Conservation (phyloP, 2,329 filamentous ascomycete genomes). For the Colletotrichum sp. region DNA sequence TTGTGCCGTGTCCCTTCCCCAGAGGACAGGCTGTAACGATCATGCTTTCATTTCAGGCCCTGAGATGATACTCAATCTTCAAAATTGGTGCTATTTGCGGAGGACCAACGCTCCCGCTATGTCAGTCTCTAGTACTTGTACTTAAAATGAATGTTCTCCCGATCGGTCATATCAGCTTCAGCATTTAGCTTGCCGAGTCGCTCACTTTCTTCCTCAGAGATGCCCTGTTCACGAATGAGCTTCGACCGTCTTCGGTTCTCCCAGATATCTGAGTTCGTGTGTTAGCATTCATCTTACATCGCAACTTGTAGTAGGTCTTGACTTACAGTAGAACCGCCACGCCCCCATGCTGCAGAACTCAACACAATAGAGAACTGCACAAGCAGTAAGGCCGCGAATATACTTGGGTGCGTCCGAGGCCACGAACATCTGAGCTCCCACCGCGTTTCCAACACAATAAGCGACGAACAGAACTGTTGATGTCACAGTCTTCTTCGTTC, state of each 20-base stretch:
- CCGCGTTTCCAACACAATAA: constrained; percentile 26
- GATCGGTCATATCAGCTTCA: constrained; percentile 28
- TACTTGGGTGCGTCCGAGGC: constrained; percentile 23
- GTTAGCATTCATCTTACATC: not conserved
- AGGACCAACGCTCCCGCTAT: not conserved
- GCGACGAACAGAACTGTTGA: constrained; percentile 27
- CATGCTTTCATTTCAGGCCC: not conserved
- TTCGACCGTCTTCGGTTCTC: not conserved
- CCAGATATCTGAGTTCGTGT: not conserved
- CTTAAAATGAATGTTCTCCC: constrained; percentile 28
- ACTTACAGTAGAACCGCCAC: constrained; percentile 31
- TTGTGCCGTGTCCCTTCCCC: not conserved
- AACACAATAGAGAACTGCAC: constrained; percentile 27
- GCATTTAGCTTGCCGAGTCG: constrained; percentile 28
- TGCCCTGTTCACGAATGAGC: not conserved
- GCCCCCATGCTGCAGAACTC: constrained; percentile 27
- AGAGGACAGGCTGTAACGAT: not conserved
- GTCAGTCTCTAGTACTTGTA: constrained; percentile 19
- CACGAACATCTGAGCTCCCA: constrained; percentile 23
- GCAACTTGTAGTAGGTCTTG: not conserved
- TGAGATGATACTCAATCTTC: not conserved
- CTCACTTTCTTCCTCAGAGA: constrained; percentile 26
- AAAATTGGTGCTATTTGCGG: not conserved
- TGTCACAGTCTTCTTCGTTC: constrained; percentile 36
- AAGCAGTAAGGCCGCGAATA: constrained; percentile 23